Base-by-base conservation (phyloP, 129 eudicot genomes). In the carrot (Daucus carota) region DNA sequence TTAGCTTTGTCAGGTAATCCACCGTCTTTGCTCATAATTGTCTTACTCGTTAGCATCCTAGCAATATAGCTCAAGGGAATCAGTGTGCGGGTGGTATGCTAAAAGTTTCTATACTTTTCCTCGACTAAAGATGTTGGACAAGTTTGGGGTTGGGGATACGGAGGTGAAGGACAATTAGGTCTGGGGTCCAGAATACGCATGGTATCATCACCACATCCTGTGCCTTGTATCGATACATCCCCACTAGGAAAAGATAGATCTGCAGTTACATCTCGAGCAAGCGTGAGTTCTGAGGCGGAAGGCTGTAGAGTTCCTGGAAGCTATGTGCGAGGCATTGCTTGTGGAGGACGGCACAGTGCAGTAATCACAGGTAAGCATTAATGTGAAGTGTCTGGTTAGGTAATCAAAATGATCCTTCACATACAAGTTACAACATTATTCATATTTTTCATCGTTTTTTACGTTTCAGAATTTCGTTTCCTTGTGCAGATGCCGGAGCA, bases 71-170 rank as follows among this genome's bases (percentile, higher is more conserved):
- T 45, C 33, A 71, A 72, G 24, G 38, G 6, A 38, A 40, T 70
- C 28, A 44, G 36, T 48, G 8, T 1, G 52, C 31, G 24, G 44
- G 41, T 0, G 1, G 63, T 48, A 46, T 31, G 76, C 36, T 22
- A 48, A 18, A 32, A 17, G 9, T 24, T 17, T 62, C 43, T 34
- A 28, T 75, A 32, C 34, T 81, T 73, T 82, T 77, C 76, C 75
- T 75, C 62, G 81, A 82, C 80, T 79, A 81, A 93, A 94, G 99
- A 94, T 88, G 69, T 80, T 50, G 99, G 99, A 82, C 99, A 94
- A 82, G 99, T 94, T 78, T 94, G 99, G 99, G 97, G 99, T 69
- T 94, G 99, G 99, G 99, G 99, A 43, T 94, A 94, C 86, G 99
- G 99, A 80, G 99, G 99, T 40, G 99, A 94, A 72, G 99, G 99